Base-by-base conservation (phyloP, 768 basidiomycete genomes). In the Rhodotorula babjevae region DNA sequence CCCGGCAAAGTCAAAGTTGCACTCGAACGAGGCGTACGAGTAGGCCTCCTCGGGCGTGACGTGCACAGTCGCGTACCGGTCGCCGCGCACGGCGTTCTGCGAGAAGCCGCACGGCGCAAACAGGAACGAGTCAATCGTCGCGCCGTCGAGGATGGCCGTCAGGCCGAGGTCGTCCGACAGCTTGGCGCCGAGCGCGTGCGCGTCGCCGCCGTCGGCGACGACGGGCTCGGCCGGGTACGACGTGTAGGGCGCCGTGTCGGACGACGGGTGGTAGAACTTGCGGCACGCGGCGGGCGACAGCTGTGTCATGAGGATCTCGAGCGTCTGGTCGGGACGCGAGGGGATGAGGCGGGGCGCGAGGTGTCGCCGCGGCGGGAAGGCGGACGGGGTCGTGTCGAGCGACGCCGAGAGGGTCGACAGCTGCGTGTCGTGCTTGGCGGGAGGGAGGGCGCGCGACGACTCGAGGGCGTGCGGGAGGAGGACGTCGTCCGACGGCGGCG, bases 21-120 rank as follows among this genome's bases (percentile, higher is more conserved):
- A 95, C 82, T 99, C 96, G 83, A 99, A 98, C 78, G 90, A 92
- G 74, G 96, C 96, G 81, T 96, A 99, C 59, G 93, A 96, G 90
- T 93, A 98, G 67, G 91, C 95, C 78, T 91, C 88, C 81, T 98
- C 96, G 40, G 96, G 96, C 1, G 96, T 99, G 71, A 98, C 95
- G 80, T 99, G 96, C 67, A 99, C 95, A 14, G 93, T 97, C 80
- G 92, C 97, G 82, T 99, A 99, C 52, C 95, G 92, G 81, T 97
- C 96, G 25, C 87, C 87, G 27, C 81, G 79, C 19, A 98, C 87
- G 18, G 92, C 93, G 80, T 99, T 99, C 73, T 91, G 89, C 7
- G 91, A 93, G 80, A 96, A 99, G 36, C 96, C 96, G 79, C 96
- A 99, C 3, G 96, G 96, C 27, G 87, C 84, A 83, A 99, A 98